These are phyloP conservation scores for Fraxinus dipetala DNA, from an alignment of 305 asterid genomes.

Conservation along the genomic window DNA sequence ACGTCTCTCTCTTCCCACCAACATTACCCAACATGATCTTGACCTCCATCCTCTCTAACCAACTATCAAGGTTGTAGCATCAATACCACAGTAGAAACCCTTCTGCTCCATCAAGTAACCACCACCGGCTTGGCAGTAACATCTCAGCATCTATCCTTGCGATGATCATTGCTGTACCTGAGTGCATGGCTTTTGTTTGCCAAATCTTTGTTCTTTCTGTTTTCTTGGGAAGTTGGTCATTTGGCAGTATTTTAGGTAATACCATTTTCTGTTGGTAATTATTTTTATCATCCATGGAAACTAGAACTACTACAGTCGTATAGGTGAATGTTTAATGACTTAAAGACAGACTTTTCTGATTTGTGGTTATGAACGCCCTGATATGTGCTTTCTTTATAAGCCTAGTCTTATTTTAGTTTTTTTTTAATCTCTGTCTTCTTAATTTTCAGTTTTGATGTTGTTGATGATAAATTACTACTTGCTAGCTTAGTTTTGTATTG, in stretches of 20 bases:
- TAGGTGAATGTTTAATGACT: not conserved
- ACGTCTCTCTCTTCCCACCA: not conserved
- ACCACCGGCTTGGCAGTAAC: not conserved
- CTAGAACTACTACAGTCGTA: not conserved
- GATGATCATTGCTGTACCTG: not conserved
- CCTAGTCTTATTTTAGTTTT: not conserved
- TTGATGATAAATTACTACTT: slow-evolving; percentile 8
- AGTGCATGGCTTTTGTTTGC: not conserved
- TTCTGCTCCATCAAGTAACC: not conserved
- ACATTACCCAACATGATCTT: not conserved
- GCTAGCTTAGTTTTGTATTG: slow-evolving; percentile 13
- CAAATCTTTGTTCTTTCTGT: not conserved
- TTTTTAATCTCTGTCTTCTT: not conserved
- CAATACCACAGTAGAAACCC: not conserved
- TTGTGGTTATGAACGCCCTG: slow-evolving; percentile 15
- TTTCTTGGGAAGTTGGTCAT: not conserved
- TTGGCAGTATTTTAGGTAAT: not conserved
- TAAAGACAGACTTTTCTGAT: not conserved
- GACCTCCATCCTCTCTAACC: not conserved
- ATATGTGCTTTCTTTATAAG: not conserved
- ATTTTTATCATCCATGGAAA: not conserved
- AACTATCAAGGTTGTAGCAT: not conserved
- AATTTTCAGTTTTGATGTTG: not conserved
- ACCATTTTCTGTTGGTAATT: not conserved
- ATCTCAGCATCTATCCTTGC: not conserved